A percentile compares a stretch with the other conserved stretches of the same genome.
Evolutionary conservation across 306 rosid genomes (phyloP).

Genomic region (Arachis stenosperma): DNA sequence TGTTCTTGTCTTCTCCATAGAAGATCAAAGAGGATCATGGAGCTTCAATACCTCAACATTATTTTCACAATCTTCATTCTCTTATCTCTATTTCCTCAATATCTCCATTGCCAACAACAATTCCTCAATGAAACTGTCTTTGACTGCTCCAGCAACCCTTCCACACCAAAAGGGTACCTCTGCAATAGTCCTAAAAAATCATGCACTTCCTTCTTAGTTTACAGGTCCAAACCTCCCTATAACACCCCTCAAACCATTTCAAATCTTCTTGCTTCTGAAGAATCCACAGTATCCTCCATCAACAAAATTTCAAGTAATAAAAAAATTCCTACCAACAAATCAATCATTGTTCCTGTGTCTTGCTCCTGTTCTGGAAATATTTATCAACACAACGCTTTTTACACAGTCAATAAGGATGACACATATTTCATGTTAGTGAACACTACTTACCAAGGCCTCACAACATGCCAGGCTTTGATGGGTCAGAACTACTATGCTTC

Average conservation of each 20-base stretch:
- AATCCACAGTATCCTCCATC: constrained; percentile 52
- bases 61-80: constrained; percentile 28
- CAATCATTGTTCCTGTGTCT: constrained; percentile 51
- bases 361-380: constrained; percentile 61
- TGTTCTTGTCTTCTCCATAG: background rate
- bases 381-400: constrained; percentile 50
- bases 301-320: constrained; percentile 42
- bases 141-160: constrained; percentile 42
- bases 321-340: constrained; percentile 41
- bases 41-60: constrained; percentile 24
- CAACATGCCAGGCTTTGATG: constrained; percentile 55
- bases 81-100: constrained; percentile 32
- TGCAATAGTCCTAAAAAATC: constrained; percentile 48
- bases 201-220: constrained; percentile 53
- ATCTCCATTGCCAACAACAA: constrained; percentile 50
- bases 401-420: constrained; percentile 28
- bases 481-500: constrained; percentile 55
- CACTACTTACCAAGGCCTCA: constrained; percentile 53
- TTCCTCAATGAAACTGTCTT: constrained; percentile 42
- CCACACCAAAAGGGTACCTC: constrained; percentile 53
- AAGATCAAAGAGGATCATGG: constrained; percentile 35
- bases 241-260: constrained; percentile 47
- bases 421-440: constrained; percentile 37
- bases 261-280: constrained; percentile 54
- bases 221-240: constrained; percentile 45